These are phyloP conservation scores for Tylopilus balloui DNA, from an alignment of 768 basidiomycete genomes.

Conservation along the genomic window DNA sequence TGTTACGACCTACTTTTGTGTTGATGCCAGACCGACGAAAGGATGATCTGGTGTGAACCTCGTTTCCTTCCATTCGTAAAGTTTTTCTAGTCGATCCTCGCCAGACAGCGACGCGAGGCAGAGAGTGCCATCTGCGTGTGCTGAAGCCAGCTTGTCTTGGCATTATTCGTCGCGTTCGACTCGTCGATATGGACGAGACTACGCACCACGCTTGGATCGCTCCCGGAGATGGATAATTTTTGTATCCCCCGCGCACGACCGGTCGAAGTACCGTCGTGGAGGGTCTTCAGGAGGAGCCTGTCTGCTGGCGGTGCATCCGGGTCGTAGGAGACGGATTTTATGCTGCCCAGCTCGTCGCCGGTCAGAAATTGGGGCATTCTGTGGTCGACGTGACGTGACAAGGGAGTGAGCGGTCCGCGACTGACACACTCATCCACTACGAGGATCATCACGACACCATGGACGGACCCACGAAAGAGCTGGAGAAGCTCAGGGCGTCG, in stretches of 20 bases:
- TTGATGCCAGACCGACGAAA: constrained; percentile 59
- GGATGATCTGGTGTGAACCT: constrained; percentile 47
- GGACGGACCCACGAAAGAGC: constrained; percentile 75
- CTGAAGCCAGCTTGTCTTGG: constrained; percentile 62
- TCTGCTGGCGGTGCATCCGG: constrained; percentile 28
- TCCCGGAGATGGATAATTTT: constrained; percentile 32
- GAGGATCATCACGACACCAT: constrained; percentile 34
- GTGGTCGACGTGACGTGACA: constrained; percentile 23
- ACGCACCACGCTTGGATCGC: constrained; percentile 39
- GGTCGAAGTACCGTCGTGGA: constrained; percentile 31
- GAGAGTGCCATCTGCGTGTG: constrained; percentile 55
- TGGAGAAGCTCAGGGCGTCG: constrained; percentile 69
- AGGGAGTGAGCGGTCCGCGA: background rate
- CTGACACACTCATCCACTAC: background rate
- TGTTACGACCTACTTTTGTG: constrained; percentile 42
- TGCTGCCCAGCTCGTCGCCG: constrained; percentile 75
- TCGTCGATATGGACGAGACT: constrained; percentile 1
- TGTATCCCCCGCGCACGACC: constrained; percentile 38
- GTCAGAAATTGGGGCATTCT: constrained; percentile 64
- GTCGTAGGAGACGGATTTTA: constrained; percentile 55
- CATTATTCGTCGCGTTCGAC: constrained; percentile 20
- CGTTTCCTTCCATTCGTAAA: constrained; percentile 60
- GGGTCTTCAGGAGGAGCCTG: constrained; percentile 34
- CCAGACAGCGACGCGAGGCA: constrained; percentile 41
- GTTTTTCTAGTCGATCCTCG: constrained; percentile 37